These are phyloP conservation scores for Candida railenensis DNA, from an alignment of 805 yeast species.

Conservation along the genomic window DNA sequence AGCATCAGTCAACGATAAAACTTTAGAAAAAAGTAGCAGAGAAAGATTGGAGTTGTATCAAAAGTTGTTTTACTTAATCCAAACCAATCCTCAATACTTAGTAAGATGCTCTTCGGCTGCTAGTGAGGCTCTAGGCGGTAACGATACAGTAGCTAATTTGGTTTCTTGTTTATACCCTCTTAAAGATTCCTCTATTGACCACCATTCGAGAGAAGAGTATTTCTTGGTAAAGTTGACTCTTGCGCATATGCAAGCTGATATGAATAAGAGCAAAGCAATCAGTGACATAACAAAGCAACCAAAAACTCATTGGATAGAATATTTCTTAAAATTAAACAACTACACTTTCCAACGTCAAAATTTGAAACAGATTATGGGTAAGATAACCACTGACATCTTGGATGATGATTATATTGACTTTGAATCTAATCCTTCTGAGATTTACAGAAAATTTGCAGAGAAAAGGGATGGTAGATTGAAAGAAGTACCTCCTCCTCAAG, in stretches of 20 bases:
- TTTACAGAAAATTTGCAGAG: slow-evolving; percentile 43
- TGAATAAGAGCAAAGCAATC: slow-evolving; percentile 24
- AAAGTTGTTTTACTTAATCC: slow-evolving; percentile 76
- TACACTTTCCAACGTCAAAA: slow-evolving; percentile 48
- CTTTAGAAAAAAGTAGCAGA: slow-evolving; percentile 39
- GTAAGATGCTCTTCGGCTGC: slow-evolving; percentile 41
- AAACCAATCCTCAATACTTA: slow-evolving; percentile 78
- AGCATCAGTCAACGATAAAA: slow-evolving; percentile 16
- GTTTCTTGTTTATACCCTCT: slow-evolving; percentile 33
- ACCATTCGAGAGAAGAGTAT: slow-evolving; percentile 66
- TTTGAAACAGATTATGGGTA: slow-evolving; percentile 41
- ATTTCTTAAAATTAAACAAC: slow-evolving; percentile 43
- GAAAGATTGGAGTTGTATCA: slow-evolving; percentile 68
- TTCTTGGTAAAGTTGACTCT: slow-evolving; percentile 61
- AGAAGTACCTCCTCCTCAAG: slow-evolving; percentile 46
- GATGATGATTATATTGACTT: slow-evolving; percentile 57
- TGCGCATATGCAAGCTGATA: slow-evolving; percentile 41
- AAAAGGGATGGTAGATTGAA: slow-evolving; percentile 27
- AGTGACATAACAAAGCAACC: slow-evolving; percentile 41
- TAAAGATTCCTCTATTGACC: slow-evolving; percentile 23
- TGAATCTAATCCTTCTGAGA: slow-evolving; percentile 76
- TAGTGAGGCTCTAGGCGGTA: slow-evolving; percentile 23
- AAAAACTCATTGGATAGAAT: slow-evolving; percentile 43
- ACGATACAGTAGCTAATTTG: slow-evolving; percentile 17
- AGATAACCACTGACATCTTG: slow-evolving; percentile 34